These are phyloP conservation scores for Neoconidiobolus thromboides DNA, from an alignment of 371 early-diverging fungal genomes.

Conservation along the genomic window DNA sequence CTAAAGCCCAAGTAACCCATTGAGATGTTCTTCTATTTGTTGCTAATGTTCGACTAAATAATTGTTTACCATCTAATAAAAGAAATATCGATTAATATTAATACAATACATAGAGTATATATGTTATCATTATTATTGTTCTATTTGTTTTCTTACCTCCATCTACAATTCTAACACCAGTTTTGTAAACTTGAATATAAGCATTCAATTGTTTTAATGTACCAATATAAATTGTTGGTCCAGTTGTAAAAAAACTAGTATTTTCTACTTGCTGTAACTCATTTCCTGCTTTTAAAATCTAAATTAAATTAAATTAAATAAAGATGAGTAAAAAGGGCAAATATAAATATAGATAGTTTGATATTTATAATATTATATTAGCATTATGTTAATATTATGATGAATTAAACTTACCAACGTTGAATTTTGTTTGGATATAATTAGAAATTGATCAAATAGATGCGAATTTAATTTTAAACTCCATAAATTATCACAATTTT, in stretches of 20 bases:
- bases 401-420: too few relatives aligned
- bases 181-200: constrained; percentile 63
- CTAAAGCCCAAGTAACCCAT: constrained; percentile 46
- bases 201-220: constrained; percentile 34
- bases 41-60: constrained; percentile 30
- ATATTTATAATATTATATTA: too few relatives aligned
- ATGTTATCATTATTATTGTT: too few relatives aligned
- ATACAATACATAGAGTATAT: too few relatives aligned
- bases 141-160: constrained; percentile 15
- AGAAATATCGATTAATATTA: neutral
- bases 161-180: constrained; percentile 47
- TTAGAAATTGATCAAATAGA: too few relatives aligned
- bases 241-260: constrained; percentile 50
- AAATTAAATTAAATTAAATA: neutral
- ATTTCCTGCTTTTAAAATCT: constrained; percentile 61
- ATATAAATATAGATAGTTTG: too few relatives aligned
- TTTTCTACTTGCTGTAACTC: constrained; percentile 63
- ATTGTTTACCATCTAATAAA: constrained; percentile 28
- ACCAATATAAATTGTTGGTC: constrained; percentile 57
- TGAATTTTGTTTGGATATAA: too few relatives aligned
- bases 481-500: too few relatives aligned
- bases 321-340: too few relatives aligned
- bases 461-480: too few relatives aligned
- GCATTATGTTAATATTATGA: too few relatives aligned
- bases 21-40: constrained; percentile 22